Percentiles rank a stretch among this genome's conserved stretches.
These are phyloP conservation scores for Polychaeton citri DNA, from an alignment of 2,329 filamentous ascomycete species.

Conservation along the genomic window DNA sequence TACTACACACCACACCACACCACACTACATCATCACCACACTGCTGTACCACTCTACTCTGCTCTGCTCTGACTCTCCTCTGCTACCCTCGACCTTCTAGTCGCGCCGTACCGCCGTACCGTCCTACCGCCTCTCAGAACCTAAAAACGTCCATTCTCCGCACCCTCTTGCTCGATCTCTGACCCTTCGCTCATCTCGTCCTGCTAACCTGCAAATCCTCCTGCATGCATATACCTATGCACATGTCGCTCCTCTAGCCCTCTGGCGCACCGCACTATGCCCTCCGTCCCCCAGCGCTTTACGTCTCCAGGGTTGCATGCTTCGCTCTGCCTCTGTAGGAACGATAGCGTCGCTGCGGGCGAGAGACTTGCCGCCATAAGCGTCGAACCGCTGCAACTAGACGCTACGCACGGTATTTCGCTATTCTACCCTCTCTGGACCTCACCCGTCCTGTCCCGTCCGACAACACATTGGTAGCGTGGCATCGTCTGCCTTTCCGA, in stretches of 20 bases:
- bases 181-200: conserved; percentile 1
- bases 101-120: not conserved
- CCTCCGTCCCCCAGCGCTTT: not conserved
- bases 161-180: not conserved
- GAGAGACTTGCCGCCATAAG: conserved; percentile 10
- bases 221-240: not conserved
- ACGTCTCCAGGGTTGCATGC: conserved; percentile 4
- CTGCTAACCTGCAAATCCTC: no score
- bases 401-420: conserved; percentile 5
- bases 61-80: no score
- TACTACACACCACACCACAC: no score
- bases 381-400: conserved; percentile 15
- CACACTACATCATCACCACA: no score
- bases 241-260: not conserved
- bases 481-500: not conserved
- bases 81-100: not conserved
- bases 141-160: not conserved
- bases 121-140: not conserved
- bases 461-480: not conserved
- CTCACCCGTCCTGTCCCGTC: not conserved
- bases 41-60: no score
- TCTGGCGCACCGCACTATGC: not conserved
- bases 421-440: not conserved
- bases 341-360: conserved; percentile 8
- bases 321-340: conserved; percentile 2